phyloP scores from a whole-genome alignment of 1,139 yeast genomes.

The Pichiaceae sp. region DNA sequence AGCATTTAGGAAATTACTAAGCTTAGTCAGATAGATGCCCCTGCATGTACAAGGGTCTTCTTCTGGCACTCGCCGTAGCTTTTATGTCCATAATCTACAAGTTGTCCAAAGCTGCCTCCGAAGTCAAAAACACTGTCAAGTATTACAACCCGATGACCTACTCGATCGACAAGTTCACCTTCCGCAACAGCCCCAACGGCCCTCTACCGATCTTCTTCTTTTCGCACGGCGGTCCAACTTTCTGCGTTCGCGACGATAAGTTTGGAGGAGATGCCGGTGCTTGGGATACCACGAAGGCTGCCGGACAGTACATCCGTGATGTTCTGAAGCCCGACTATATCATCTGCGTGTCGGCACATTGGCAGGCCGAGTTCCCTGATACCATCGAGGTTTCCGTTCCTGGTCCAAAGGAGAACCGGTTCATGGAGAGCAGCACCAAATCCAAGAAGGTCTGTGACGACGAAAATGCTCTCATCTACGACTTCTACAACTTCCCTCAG shows the following conservation, averaged over 20 bases:
- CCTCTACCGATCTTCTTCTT: constrained; percentile 52
- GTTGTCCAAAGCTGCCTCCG: constrained; percentile 2
- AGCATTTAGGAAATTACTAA: too few species aligned
- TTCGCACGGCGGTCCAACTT: constrained; percentile 77
- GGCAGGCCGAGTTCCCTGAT: constrained; percentile 45
- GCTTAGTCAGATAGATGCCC: too few species aligned
- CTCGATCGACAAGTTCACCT: constrained; percentile 8
- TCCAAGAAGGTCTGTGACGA: constrained; percentile 15
- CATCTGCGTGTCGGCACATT: constrained; percentile 66
- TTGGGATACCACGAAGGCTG: constrained; percentile 35
- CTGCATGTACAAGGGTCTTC: neutral
- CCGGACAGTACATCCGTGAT: constrained; percentile 44
- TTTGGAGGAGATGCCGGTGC: constrained; percentile 50
- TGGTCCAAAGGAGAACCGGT: constrained; percentile 20
- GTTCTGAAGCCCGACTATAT: constrained; percentile 55
- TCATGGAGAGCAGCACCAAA: constrained; percentile 7
- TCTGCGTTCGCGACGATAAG: constrained; percentile 41
- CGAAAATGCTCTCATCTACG: constrained; percentile 48
- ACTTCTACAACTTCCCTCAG: constrained; percentile 64
- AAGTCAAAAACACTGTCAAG: constrained; percentile 6
- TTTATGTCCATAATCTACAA: constrained; percentile 11
- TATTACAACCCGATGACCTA: constrained; percentile 2
- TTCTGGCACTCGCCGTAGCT: constrained; percentile 5
- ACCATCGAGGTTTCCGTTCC: constrained; percentile 45
- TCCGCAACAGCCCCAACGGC: constrained; percentile 10